Evolutionary conservation across 1,139 yeast genomes (phyloP), one percentile per base, ranked within the genome.

Genomic region (Candida sanyaensis): DNA sequence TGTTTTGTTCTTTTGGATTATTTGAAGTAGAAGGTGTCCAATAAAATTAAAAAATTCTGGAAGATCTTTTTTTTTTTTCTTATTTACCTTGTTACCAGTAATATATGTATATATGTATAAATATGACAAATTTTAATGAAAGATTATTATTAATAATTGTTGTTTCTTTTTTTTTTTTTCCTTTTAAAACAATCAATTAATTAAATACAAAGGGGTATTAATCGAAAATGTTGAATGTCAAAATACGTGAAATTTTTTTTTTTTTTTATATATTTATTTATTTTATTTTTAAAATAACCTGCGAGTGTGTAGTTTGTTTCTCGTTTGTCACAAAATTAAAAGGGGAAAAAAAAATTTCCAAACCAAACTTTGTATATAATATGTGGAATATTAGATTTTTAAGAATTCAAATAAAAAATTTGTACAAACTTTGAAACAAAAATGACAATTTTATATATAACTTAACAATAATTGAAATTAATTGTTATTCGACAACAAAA

Each of bases 221-320:
- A 34, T 34, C 27, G 39, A 28, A 42, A 42, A 42, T 33, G 44
- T 42, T 33, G 11, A 40, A 31, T 17, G 21, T 17, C 21, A 5
- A 28, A 29, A 34, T 27, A 42, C 39, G 32, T 42, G 28, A 42
- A 33, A 42, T 27, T 42, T 42, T 27, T 42, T 42, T 34, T 26
- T n/a, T n/a, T n/a, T n/a, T n/a, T n/a, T n/a, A n/a, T n/a, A n/a
- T n/a, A n/a, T n/a, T n/a, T n/a, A n/a, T n/a, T n/a, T n/a, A n/a
- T n/a, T n/a, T n/a, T n/a, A n/a, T n/a, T n/a, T n/a, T n/a, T n/a
- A n/a, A 13, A n/a, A 13, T n/a, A 10, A 13, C 17, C 13, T 33
- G 7, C 24, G 23, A 8, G 37, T 33, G 33, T 37, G 17, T 37
- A 12, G 27, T 37, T 37, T 37, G 13, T 37, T 27, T 10, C 27